phyloP scores from a whole-genome alignment of 805 yeast genomes.

The Torulaspora quercuum region DNA sequence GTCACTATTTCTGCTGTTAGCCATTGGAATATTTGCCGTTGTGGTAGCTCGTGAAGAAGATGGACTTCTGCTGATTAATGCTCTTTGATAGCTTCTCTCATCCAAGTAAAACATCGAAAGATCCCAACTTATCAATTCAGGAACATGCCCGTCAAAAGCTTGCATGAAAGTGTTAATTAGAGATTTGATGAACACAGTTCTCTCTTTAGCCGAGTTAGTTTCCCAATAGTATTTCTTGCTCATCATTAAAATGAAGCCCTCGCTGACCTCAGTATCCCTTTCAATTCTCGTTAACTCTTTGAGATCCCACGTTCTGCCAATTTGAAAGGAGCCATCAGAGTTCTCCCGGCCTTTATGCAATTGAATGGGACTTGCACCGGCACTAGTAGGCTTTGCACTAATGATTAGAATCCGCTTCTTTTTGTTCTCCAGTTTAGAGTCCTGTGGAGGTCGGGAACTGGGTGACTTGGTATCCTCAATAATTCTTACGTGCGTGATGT shows the following conservation, averaged over 20 bases:
- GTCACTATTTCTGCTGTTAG: background rate
- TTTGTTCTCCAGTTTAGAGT: conserved; percentile 45
- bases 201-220: conserved; percentile 54
- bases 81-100: conserved; percentile 38
- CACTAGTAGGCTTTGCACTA: conserved; percentile 52
- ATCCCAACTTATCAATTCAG: conserved; percentile 53
- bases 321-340: conserved; percentile 69
- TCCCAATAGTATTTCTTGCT: conserved; percentile 86
- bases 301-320: conserved; percentile 90
- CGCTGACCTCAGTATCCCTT: conserved; percentile 48
- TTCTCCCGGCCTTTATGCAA: conserved; percentile 85
- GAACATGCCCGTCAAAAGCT: conserved; percentile 54
- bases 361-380: conserved; percentile 65
- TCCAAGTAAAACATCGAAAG: conserved; percentile 40
- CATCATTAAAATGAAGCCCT: conserved; percentile 58
- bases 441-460: conserved; percentile 61
- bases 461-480: conserved; percentile 74
- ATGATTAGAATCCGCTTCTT: conserved; percentile 56
- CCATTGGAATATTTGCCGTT: background rate
- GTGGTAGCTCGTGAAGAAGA: conserved; percentile 2
- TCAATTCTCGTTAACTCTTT: conserved; percentile 61
- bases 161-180: conserved; percentile 51
- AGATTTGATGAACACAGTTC: conserved; percentile 54
- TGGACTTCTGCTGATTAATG: conserved; percentile 22
- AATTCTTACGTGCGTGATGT: conserved; percentile 72